Base-by-base conservation (phyloP, 768 basidiomycete genomes). In the Lentinula boryana region DNA sequence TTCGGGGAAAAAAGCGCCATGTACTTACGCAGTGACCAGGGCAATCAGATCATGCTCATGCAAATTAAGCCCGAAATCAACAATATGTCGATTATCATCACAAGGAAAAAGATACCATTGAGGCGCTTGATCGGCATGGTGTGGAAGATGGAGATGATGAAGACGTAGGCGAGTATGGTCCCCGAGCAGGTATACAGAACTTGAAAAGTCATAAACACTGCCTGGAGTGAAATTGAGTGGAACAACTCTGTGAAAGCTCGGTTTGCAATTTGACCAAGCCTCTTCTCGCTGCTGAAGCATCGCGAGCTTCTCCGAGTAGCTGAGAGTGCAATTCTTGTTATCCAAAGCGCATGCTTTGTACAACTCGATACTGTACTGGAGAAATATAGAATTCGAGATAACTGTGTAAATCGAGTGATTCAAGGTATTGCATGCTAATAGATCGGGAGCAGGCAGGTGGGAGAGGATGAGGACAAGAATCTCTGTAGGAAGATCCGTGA, bases 21-120 rank as follows among this genome's bases (percentile, higher is more conserved):
- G 5, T n/a, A 72, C 75, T 21, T 62, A 77, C 78, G 70, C 72
- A 15, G 76, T 76, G 46, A 80, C 65, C 46, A 79, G 62, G 3
- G 70, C 78, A 31, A 80, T 68, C 35, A 81, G 66, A 64, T 81
- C 78, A 56, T 81, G 78, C 62, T 80, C 78, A 23, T 75, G 70
- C 2, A 79, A 62, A 31, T 73, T 72, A 16, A 80, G 62, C 5
- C 77, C 78, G 63, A 81, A 73, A 63, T 81, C 79, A 31, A 81
- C 68, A 56, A 79, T 71, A 13, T 62, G 65, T 4, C 69, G 62
- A 16, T 68, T 66, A 31, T 72, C 62, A 12, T 53, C 38, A 18
- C 44, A 46, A 16, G 66, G 53, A n/a, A 78, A 68, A 32, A 48
- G 61, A 35, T 62, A 67, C 76, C 76, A 78, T 15, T 58, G 62